phyloP scores from a whole-genome alignment of 2,329 filamentous ascomycete species.

The Penicillium brasilianum region DNA sequence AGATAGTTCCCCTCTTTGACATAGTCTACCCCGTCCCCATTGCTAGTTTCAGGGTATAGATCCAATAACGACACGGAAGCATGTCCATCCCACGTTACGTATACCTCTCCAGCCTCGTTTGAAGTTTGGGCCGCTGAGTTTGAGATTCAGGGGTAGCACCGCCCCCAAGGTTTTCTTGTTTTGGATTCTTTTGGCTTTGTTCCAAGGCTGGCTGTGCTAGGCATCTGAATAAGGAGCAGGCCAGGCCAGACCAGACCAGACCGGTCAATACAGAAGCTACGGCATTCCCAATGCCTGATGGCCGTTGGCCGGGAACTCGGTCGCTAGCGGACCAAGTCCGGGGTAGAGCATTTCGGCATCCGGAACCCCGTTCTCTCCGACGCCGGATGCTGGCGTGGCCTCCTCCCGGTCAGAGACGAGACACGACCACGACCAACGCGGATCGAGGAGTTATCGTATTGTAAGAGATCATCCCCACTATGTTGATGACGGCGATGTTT shows the following conservation, averaged over 20 bases:
- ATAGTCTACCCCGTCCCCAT: not conserved
- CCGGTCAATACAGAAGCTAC: not conserved
- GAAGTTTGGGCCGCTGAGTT: not conserved
- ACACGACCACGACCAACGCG: not conserved
- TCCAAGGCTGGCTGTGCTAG: slow-evolving; percentile 1
- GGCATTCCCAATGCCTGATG: slow-evolving; percentile 4
- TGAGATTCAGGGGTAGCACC: not conserved
- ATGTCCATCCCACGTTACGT: not conserved
- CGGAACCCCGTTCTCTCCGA: slow-evolving; percentile 29
- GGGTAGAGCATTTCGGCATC: slow-evolving; percentile 29
- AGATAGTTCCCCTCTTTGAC: not conserved
- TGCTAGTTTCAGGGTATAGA: not conserved
- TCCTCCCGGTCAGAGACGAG: slow-evolving; percentile 13
- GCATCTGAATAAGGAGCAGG: not conserved
- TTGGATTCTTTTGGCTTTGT: not conserved
- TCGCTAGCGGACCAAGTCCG: slow-evolving; percentile 19
- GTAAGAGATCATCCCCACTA: not conserved
- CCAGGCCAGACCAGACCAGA: not conserved
- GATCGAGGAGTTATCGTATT: not conserved
- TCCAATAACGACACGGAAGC: not conserved
- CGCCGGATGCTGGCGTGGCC: slow-evolving; percentile 20
- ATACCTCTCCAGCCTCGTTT: not conserved
- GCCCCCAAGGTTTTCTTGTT: not conserved
- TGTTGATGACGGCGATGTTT: not conserved
- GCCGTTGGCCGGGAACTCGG: not conserved